Percentiles rank a stretch among this genome's conserved stretches.
Evolutionary conservation across 1,284 basidiomycete genomes (phyloP).

Genomic region (Exobasidium rhododendri): DNA sequence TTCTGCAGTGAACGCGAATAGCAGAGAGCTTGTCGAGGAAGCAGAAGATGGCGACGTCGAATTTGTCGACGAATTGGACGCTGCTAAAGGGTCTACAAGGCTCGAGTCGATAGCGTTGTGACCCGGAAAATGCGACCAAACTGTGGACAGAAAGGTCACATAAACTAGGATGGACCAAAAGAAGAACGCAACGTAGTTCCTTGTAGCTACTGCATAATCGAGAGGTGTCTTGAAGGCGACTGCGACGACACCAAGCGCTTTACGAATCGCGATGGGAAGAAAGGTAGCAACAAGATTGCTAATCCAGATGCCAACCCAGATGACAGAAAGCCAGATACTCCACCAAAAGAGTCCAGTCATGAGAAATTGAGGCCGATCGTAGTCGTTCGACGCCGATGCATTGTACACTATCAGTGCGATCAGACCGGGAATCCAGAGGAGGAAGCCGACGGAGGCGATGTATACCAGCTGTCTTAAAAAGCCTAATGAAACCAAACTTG

Average conservation of each 20-base stretch:
- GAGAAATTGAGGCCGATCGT: constrained; percentile 59
- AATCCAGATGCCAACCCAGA: constrained; percentile 84
- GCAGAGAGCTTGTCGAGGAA: too few relatives aligned
- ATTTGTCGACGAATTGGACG: background rate
- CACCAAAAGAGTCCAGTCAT: constrained; percentile 70
- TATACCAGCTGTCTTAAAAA: background rate
- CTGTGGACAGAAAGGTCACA: constrained; percentile 53
- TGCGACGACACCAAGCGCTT: constrained; percentile 14
- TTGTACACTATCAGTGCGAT: constrained; percentile 63
- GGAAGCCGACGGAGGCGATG: background rate
- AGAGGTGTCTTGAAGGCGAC: constrained; percentile 59
- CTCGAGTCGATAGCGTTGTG: background rate
- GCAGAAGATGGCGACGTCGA: background rate
- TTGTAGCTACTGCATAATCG: constrained; percentile 69
- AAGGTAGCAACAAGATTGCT: constrained; percentile 65
- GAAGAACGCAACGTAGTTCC: constrained; percentile 67
- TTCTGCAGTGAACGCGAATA: background rate
- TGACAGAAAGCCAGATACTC: constrained; percentile 78
- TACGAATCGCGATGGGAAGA: constrained; percentile 24
- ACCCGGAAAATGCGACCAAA: constrained; percentile 43
- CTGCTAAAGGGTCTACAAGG: background rate
- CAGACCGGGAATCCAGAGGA: constrained; percentile 62
- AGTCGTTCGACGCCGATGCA: constrained; percentile 60
- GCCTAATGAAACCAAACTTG: background rate
- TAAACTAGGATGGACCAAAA: constrained; percentile 68